Base-by-base conservation (phyloP, 148 eudicot genomes). In the Silene conica region DNA sequence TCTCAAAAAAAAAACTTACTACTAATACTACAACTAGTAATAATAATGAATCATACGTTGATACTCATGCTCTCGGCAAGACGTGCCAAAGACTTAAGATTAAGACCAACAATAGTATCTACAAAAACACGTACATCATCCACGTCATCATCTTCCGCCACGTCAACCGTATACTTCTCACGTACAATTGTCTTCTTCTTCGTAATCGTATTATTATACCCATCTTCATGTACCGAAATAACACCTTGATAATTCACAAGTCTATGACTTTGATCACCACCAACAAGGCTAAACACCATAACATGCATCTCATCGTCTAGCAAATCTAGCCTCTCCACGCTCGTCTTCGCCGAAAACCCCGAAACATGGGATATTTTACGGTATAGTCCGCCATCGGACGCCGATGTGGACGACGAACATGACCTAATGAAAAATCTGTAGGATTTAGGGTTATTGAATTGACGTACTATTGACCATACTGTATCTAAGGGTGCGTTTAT, bases 381-480 rank as follows among this genome's bases (percentile, higher is more conserved):
- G 2, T 38, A 28, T 2, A 46, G 6, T 8, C 10, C 28, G 0
- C 15, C 8, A 4, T 22, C 57, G 15, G 16, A 13, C 2, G 66
- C 5, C 31, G 5, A 59, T 1, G 26, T 14, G 7, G 48, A 3
- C 2, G 60, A 50, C 0, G 74, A 62, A 15, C 63, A 77, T 20
- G 79, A 77, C 69, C 67, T 78, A 20, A 85, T 63, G 75, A 87
- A 85, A 16, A 6, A 70, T 70, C 82, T 85, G 72, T 89, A 89
- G 18, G 80, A 75, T 50, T 87, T 83, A 1, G 91, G 91, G 45
- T 75, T 81, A 77, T 86, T 67, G 46, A 87, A 89, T 52, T 77
- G 77, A 8, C 88, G 85, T 6, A 86, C 82, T 63, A 81, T 43
- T 50, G 91, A 84, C 93, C 91, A 87, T 18, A 89, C 89, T 11